phyloP scores from a whole-genome alignment of 2,329 filamentous ascomycete species.

The Penicillium aurantiogriseum region DNA sequence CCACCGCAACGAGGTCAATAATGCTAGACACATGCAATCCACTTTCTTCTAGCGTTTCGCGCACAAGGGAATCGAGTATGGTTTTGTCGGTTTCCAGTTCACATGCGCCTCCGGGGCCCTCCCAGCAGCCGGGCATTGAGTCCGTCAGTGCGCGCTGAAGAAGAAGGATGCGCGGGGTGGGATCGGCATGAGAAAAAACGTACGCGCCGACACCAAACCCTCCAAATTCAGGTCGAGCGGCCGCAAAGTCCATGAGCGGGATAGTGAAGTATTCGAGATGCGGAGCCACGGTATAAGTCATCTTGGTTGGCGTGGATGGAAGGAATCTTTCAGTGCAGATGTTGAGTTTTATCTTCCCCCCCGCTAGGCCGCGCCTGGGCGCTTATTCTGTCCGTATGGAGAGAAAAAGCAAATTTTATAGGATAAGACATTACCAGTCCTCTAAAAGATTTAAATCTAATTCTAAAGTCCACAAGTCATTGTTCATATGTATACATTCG shows the following conservation, averaged over 20 bases:
- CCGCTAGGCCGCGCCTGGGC: neutral
- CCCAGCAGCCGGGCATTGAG: conserved; percentile 45
- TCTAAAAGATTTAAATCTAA: too few species aligned
- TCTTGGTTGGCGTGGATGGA: neutral
- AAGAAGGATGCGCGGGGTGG: conserved; percentile 38
- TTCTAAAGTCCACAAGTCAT: neutral
- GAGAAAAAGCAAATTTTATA: too few species aligned
- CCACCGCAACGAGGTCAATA: conserved; percentile 41
- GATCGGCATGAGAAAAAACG: conserved; percentile 26
- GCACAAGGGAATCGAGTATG: conserved; percentile 49
- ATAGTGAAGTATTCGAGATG: conserved; percentile 32
- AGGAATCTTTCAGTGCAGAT: neutral
- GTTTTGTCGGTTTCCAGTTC: conserved; percentile 47
- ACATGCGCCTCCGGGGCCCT: conserved; percentile 52
- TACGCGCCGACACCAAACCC: conserved; percentile 31
- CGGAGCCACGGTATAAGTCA: conserved; percentile 27
- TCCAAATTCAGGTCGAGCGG: conserved; percentile 29
- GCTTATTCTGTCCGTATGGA: neutral
- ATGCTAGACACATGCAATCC: conserved; percentile 48
- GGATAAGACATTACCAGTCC: too few species aligned
- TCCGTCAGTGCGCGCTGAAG: conserved; percentile 47
- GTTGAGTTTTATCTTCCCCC: neutral
- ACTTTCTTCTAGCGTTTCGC: conserved; percentile 54
- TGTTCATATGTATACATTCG: neutral
- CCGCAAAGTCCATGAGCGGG: conserved; percentile 27